These are phyloP conservation scores for Moesziomyces globuligerus DNA, from an alignment of 1,284 basidiomycete species.

Conservation along the genomic window DNA sequence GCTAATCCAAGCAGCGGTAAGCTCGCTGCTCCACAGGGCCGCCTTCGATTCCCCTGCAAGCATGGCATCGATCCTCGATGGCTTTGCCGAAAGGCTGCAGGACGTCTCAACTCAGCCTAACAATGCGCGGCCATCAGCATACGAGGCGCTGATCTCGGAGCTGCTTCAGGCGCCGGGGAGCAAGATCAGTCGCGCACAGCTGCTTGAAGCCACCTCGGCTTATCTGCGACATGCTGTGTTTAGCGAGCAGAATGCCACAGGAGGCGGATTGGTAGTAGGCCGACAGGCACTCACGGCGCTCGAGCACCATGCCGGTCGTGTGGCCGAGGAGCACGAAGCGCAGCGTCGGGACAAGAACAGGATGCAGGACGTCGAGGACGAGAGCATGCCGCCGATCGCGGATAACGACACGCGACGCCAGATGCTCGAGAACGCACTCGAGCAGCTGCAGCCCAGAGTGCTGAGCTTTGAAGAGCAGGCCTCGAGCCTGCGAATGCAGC, in stretches of 20 bases:
- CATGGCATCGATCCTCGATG: conserved; percentile 20
- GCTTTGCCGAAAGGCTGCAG: conserved; percentile 29
- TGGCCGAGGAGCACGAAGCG: conserved; percentile 73
- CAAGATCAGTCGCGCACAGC: conserved; percentile 16
- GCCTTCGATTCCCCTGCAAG: background rate
- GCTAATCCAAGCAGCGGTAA: too few species aligned
- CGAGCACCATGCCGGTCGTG: conserved; percentile 68
- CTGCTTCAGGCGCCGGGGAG: conserved; percentile 24
- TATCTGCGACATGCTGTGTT: conserved; percentile 81
- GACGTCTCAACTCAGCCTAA: conserved; percentile 38
- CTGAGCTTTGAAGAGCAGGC: conserved; percentile 94
- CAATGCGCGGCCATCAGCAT: conserved; percentile 18
- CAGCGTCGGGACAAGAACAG: conserved; percentile 68
- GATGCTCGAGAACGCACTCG: conserved; percentile 78
- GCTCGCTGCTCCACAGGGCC: too few species aligned
- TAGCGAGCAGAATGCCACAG: conserved; percentile 72
- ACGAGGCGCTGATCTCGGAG: conserved; percentile 25
- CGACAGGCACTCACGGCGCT: conserved; percentile 84
- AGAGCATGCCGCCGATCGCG: conserved; percentile 34
- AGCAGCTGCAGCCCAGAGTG: conserved; percentile 78
- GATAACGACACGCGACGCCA: conserved; percentile 62
- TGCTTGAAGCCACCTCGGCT: conserved; percentile 52
- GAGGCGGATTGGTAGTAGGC: conserved; percentile 81
- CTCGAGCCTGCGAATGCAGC: conserved; percentile 82
- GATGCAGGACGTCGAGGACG: conserved; percentile 30